Base-by-base conservation (phyloP, 1,284 basidiomycete genomes). In the Microbotryomycetes sp. region DNA sequence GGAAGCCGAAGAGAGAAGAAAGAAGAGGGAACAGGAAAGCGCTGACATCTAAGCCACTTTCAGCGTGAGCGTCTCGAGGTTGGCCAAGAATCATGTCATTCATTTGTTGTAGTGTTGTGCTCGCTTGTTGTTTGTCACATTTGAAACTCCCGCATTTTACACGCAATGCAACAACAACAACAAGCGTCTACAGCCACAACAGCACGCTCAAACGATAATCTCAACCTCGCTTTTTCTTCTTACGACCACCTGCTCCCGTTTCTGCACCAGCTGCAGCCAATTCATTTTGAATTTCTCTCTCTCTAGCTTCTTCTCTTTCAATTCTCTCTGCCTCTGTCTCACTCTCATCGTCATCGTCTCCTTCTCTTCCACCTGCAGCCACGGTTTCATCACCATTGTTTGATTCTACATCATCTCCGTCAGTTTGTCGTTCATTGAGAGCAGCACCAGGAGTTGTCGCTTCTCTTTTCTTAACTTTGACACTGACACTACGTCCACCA, bases 1-100 rank as follows among this genome's bases (percentile, higher is more conserved):
- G 31, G 61, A 64, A 55, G 71, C 71, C 12, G 65, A 67, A 55
- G 71, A 73, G 62, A 51, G 70, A 49, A 52, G 70, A 52, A 49
- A 59, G 58, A 68, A 68, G 58, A 51, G 61, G 28, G 54, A 42
- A 14, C 57, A 64, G 54, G 65, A 68, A 3, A 46, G 30, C 6
- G 54, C 46, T 32, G 32, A 46, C 23, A 36, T 22, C n/a, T 6
- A 23, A 19, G 26, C 16, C 12, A 42, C 19, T 42, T 42, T 42
- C 36, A 12, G 9, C 36, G 36, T n/a, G n/a, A n/a, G n/a, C n/a
- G n/a, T n/a, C n/a, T n/a, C n/a, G 47, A 23, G 47, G 22, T 7
- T 48, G 47, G 26, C 4, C 49, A 28, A 6, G 1, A 28, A 6
- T n/a, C 23, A 28, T 51, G 29, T 14, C 23, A 51, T 26, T 19